Base-by-base conservation (phyloP, 2,329 filamentous ascomycete genomes). In the Fusarium albosuccineum region DNA sequence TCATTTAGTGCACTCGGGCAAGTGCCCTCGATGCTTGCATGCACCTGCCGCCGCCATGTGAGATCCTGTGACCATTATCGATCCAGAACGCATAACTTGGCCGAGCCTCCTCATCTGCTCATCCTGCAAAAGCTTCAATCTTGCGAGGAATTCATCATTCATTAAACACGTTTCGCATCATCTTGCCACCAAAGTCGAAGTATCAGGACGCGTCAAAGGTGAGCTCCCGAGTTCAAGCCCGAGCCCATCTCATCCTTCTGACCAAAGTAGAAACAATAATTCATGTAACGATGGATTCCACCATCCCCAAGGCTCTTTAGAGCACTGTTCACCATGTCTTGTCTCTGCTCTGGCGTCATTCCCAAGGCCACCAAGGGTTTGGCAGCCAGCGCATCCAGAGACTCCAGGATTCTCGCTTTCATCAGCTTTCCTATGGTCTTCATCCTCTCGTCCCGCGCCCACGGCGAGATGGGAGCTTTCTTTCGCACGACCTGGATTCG, bases 401-500 rank as follows among this genome's bases (percentile, higher is more conserved):
- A 77, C 30, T 83, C 80, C 17, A 76, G 62, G 11, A 83, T 74
- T 30, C 79, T 78, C 9, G 79, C 76, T 57, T 81, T 78, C 79
- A 82, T 83, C 60, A 84, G 79, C 30, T 81, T 71, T 3, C 83
- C 83, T 2, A 83, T 72, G 4, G 79, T 76, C 53, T 81, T 78
- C 27, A 81, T 71, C 6, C 69, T 63, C 72, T 77, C 77, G 58
- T 84, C 81, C 34, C 73, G 74, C 13, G 81, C 68, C 83, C 83
- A 85, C 3, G 76, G 72, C 1, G 81, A 82, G 42, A 85, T 76
- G n/a, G 83, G 82, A 4, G 84, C 78, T 60, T 81, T 81, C 62
- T 81, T 78, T 17, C 80, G 76, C 53, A 78, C 75, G 53, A 80
- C 75, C 8, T 78, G 76, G 7, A 85, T 76, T 60, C 83, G 80